Percentiles rank a stretch among this genome's conserved stretches.
phyloP scores from a whole-genome alignment of 345 rosid species.

The Physaria fendleri region DNA sequence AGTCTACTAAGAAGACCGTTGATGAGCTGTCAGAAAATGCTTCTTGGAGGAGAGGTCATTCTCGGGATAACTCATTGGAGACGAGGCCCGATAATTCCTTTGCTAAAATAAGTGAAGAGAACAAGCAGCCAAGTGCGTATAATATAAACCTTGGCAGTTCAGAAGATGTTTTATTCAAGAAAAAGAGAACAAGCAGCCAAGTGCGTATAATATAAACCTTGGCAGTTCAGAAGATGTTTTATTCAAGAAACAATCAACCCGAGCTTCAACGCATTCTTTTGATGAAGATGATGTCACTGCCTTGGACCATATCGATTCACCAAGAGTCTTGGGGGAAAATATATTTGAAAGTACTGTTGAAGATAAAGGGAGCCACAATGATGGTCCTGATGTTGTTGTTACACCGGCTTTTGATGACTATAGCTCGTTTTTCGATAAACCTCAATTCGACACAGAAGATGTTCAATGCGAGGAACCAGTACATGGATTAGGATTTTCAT shows the following conservation, averaged over 20 bases:
- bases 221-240: constrained; percentile 28
- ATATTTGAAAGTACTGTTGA: background rate
- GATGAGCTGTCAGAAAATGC: constrained; percentile 15
- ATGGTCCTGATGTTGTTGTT: constrained; percentile 28
- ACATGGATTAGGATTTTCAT: constrained; percentile 28
- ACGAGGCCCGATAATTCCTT: constrained; percentile 19
- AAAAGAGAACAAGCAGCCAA: constrained; percentile 35
- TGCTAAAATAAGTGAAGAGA: constrained; percentile 25
- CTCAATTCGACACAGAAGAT: constrained; percentile 39
- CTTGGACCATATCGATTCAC: constrained; percentile 23
- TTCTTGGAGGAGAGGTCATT: constrained; percentile 34
- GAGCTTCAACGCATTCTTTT: constrained; percentile 32
- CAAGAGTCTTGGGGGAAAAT: constrained; percentile 29
- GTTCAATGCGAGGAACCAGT: constrained; percentile 19
- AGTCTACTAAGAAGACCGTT: background rate
- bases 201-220: constrained; percentile 29
- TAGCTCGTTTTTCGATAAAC: constrained; percentile 47
- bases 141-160: constrained; percentile 25
- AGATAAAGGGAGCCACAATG: constrained; percentile 24
- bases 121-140: constrained; percentile 37
- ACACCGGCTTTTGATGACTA: constrained; percentile 52
- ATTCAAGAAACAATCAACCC: constrained; percentile 35
- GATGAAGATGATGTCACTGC: constrained; percentile 32
- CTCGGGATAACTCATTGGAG: constrained; percentile 39
- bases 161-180: constrained; percentile 28